These are phyloP conservation scores for Mentha longifolia DNA, from an alignment of 257 asterid genomes.

Conservation along the genomic window DNA sequence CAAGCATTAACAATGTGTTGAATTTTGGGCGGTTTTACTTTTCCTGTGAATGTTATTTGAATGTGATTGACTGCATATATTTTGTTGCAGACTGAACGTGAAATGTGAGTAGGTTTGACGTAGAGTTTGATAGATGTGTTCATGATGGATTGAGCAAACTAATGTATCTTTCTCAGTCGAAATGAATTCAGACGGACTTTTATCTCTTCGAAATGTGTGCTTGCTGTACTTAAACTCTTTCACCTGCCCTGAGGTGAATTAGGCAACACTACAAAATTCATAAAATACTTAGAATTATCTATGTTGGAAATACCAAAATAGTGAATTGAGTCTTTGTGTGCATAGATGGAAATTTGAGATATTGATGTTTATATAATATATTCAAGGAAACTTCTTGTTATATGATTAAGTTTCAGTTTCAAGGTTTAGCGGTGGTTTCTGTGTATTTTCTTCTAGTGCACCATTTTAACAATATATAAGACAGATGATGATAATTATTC, in stretches of 20 bases:
- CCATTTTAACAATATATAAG: neutral
- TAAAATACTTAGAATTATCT: neutral
- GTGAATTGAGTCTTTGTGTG: neutral
- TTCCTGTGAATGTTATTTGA: neutral
- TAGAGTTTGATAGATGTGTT: neutral
- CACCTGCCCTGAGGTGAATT: conserved; percentile 1
- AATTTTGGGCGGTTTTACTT: neutral
- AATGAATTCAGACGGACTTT: conserved; percentile 9
- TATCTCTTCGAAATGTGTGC: conserved; percentile 16
- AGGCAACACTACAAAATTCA: neutral
- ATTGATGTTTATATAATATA: conserved; percentile 1
- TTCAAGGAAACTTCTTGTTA: neutral
- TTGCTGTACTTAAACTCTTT: conserved; percentile 22
- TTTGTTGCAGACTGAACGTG: conserved; percentile 3
- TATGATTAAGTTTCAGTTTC: neutral
- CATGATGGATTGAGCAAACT: neutral
- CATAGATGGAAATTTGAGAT: neutral
- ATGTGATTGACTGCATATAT: conserved; percentile 14
- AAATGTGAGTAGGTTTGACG: neutral
- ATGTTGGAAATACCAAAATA: conserved; percentile 2
- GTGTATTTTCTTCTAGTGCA: neutral
- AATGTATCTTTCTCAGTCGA: neutral
- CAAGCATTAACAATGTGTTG: conserved; percentile 13
- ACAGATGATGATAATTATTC: neutral
- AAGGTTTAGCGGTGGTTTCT: neutral